These are phyloP conservation scores for Kwoniella sp. DNA, from an alignment of 768 basidiomycete genomes.

Conservation along the genomic window DNA sequence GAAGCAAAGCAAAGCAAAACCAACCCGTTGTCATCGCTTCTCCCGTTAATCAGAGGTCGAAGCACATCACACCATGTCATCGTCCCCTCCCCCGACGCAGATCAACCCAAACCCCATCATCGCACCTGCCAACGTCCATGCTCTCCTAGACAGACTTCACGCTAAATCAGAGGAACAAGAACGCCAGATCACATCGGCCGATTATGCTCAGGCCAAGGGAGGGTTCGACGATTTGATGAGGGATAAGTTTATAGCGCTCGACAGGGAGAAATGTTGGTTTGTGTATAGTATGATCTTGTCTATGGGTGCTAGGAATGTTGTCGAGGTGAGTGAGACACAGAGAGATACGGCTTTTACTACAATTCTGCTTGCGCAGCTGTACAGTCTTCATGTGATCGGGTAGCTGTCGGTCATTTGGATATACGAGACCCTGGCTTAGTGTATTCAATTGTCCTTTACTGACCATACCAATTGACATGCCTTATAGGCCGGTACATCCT, in stretches of 20 bases:
- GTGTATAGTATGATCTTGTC: slow-evolving; percentile 31
- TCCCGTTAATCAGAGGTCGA: too few relatives aligned
- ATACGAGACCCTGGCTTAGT: too few relatives aligned
- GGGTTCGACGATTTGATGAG: slow-evolving; percentile 23
- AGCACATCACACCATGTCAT: background rate
- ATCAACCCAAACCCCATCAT: slow-evolving; percentile 7
- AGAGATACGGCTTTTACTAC: too few relatives aligned
- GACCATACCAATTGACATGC: too few relatives aligned
- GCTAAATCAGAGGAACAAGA: slow-evolving; percentile 24
- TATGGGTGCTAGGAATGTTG: slow-evolving; percentile 30
- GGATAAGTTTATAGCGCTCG: slow-evolving; percentile 39
- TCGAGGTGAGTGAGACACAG: slow-evolving; percentile 27
- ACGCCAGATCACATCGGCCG: slow-evolving; percentile 11
- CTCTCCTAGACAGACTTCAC: slow-evolving; percentile 24
- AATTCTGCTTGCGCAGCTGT: too few relatives aligned
- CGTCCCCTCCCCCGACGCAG: background rate
- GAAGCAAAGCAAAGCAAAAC: too few relatives aligned
- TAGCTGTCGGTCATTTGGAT: too few relatives aligned
- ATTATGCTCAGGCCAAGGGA: background rate
- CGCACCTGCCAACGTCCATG: slow-evolving; percentile 18
- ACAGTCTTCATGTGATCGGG: too few relatives aligned
- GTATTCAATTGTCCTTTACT: too few relatives aligned
- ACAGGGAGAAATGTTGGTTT: slow-evolving; percentile 34
- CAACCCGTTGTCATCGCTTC: too few relatives aligned
- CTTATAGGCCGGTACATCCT: slow-evolving; percentile 34